These are phyloP conservation scores for Linnemannia elongata DNA, from an alignment of 192 early-diverging fungal species.

Conservation along the genomic window DNA sequence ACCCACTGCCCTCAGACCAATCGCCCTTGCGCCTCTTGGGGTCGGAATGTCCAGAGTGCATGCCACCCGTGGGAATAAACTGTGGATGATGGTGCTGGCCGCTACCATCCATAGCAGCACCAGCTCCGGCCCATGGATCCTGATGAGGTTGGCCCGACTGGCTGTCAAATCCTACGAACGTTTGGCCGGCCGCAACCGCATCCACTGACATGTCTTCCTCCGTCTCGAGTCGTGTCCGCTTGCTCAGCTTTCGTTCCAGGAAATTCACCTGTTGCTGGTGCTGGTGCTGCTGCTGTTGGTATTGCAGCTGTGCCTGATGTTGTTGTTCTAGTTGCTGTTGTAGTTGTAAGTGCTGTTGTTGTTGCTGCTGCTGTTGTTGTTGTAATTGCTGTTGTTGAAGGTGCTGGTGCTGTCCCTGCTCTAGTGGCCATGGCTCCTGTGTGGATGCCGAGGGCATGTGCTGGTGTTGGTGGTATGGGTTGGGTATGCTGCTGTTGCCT, in stretches of 20 bases:
- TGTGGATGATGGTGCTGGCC: background rate
- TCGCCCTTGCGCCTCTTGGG: conserved; percentile 37
- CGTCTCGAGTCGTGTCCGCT: conserved; percentile 21
- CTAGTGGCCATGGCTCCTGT: conserved; percentile 16
- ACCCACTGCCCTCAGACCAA: conserved; percentile 14
- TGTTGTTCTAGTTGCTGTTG: conserved; percentile 21
- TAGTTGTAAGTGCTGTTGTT: conserved; percentile 22
- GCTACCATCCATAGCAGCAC: background rate
- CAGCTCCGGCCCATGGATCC: background rate
- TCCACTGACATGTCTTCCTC: conserved; percentile 21
- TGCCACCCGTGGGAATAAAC: background rate
- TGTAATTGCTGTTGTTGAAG: conserved; percentile 11
- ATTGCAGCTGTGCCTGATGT: conserved; percentile 5
- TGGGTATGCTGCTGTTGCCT: conserved; percentile 41
- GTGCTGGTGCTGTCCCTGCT: conserved; percentile 16
- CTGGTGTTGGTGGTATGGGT: conserved; percentile 19
- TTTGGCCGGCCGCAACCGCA: background rate
- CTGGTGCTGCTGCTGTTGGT: conserved; percentile 21
- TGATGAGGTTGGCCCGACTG: background rate
- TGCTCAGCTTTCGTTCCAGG: conserved; percentile 21
- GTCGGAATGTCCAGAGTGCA: conserved; percentile 7
- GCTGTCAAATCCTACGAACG: conserved; percentile 4
- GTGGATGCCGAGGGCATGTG: background rate
- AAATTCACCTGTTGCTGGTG: background rate
- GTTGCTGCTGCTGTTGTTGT: conserved; percentile 17